Percentiles rank a stretch among this genome's conserved stretches.
phyloP scores from a whole-genome alignment of 1,284 basidiomycete genomes.

The Salmacisia buchloeana region DNA sequence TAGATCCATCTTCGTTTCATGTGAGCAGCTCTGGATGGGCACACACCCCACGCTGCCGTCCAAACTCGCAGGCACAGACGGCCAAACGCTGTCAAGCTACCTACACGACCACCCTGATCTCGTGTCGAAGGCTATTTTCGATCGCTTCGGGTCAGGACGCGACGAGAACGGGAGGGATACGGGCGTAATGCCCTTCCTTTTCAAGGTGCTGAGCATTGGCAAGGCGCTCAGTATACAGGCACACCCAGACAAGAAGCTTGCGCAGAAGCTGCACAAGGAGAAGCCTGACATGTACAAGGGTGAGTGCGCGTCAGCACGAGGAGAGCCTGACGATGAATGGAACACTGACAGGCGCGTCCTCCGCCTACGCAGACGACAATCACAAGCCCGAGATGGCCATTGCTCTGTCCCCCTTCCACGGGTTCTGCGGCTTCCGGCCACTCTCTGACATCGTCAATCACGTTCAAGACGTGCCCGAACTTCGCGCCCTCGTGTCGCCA shows the following conservation, averaged over 20 bases:
- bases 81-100: constrained; percentile 21
- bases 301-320: constrained; percentile 48
- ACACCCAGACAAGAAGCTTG: constrained; percentile 88
- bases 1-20: no score
- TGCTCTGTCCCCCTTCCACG: constrained; percentile 82
- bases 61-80: constrained; percentile 51
- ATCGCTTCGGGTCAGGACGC: neutral
- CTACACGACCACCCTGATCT: constrained; percentile 28
- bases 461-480: constrained; percentile 70
- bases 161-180: neutral
- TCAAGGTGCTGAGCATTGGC: constrained; percentile 66
- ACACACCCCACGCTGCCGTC: constrained; percentile 88
- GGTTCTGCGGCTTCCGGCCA: constrained; percentile 85
- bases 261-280: constrained; percentile 67
- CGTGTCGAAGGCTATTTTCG: constrained; percentile 11
- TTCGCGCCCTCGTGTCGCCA: constrained; percentile 54
- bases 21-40: constrained; percentile 75
- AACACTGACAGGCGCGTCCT: no score
- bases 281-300: constrained; percentile 86
- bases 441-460: constrained; percentile 65
- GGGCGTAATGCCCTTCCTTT: constrained; percentile 39
- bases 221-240: constrained; percentile 96
- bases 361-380: constrained; percentile 64
- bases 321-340: no score
- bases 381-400: constrained; percentile 99